Evolutionary conservation across 2,329 filamentous ascomycete genomes (phyloP).

Genomic region (Rhexocercosporidium sp.): DNA sequence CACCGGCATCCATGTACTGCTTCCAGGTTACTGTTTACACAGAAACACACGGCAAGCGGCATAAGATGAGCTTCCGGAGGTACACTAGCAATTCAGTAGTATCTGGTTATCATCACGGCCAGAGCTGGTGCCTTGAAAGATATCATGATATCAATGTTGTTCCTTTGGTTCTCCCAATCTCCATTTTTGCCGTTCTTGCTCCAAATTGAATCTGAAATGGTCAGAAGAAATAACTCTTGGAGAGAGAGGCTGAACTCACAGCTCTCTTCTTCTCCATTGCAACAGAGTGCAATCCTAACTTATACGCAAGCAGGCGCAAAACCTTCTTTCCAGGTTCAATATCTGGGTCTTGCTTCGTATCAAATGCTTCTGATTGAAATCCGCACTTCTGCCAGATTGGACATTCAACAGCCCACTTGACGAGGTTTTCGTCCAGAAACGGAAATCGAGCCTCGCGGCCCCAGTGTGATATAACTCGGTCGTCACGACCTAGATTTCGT

Average conservation of each 20-base stretch:
- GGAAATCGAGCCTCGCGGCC: constrained; percentile 88
- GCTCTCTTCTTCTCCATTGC: constrained; percentile 92
- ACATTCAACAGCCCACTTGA: constrained; percentile 76
- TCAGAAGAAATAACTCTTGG: constrained; percentile 27
- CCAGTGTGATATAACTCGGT: constrained; percentile 89
- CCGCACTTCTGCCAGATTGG: constrained; percentile 89
- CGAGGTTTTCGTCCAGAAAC: constrained; percentile 84
- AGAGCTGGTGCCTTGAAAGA: constrained; percentile 18
- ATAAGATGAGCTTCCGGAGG: constrained; percentile 37
- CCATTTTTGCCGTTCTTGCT: constrained; percentile 83
- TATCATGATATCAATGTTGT: constrained; percentile 62
- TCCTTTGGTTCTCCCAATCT: constrained; percentile 70
- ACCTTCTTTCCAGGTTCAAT: constrained; percentile 83
- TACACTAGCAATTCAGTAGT: constrained; percentile 66
- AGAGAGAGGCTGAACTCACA: constrained; percentile 54
- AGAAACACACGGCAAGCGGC: constrained; percentile 54
- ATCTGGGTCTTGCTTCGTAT: constrained; percentile 37
- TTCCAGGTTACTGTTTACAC: constrained; percentile 44
- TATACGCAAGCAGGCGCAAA: constrained; percentile 76
- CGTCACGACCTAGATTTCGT: constrained; percentile 93
- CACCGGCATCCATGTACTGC: constrained; percentile 44
- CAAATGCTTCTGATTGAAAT: constrained; percentile 57
- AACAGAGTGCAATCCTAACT: constrained; percentile 72
- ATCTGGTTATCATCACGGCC: constrained; percentile 76
- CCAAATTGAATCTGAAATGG: constrained; percentile 76